These are phyloP conservation scores for Colletotrichum theobromicola DNA, from an alignment of 2,329 filamentous ascomycete species.

Conservation along the genomic window DNA sequence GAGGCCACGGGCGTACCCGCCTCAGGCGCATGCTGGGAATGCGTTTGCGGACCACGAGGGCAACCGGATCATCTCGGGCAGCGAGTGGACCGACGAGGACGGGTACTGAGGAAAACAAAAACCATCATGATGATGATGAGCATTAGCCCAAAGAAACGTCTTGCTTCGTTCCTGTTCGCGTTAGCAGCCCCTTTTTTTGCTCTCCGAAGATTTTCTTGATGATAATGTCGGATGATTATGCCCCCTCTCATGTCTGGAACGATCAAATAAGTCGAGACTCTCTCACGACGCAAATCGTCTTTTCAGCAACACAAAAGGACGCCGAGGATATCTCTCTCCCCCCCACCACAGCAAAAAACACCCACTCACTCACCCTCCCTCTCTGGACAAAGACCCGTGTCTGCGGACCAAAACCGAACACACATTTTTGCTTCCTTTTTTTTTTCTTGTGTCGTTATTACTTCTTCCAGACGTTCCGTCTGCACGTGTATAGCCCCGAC, in stretches of 20 bases:
- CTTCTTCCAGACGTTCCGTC: not conserved
- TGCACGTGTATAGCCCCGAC: not conserved
- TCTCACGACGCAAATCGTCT: not conserved
- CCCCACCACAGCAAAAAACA: too few relatives aligned
- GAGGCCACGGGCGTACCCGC: constrained; percentile 58
- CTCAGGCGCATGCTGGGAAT: constrained; percentile 51
- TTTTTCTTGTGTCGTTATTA: constrained; percentile 10
- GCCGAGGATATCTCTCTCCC: not conserved
- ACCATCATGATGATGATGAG: not conserved
- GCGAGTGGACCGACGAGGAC: constrained; percentile 73
- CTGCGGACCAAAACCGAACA: not conserved
- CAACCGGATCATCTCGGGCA: constrained; percentile 67
- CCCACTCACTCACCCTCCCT: not conserved
- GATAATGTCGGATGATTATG: constrained; percentile 21
- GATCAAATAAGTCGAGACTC: not conserved
- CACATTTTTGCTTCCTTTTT: not conserved
- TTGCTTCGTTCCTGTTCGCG: not conserved
- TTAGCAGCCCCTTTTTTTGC: not conserved
- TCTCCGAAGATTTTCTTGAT: not conserved
- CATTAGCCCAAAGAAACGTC: not conserved
- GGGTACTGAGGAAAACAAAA: constrained; percentile 45
- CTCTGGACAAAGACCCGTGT: not conserved
- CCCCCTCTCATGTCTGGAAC: constrained; percentile 4
- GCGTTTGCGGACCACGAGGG: constrained; percentile 62
- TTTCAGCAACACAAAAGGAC: not conserved